A percentile compares a stretch with the other conserved stretches of the same genome.
These are phyloP conservation scores for Rhizophagus sp. DNA, from an alignment of 192 early-diverging fungal species.

Conservation along the genomic window DNA sequence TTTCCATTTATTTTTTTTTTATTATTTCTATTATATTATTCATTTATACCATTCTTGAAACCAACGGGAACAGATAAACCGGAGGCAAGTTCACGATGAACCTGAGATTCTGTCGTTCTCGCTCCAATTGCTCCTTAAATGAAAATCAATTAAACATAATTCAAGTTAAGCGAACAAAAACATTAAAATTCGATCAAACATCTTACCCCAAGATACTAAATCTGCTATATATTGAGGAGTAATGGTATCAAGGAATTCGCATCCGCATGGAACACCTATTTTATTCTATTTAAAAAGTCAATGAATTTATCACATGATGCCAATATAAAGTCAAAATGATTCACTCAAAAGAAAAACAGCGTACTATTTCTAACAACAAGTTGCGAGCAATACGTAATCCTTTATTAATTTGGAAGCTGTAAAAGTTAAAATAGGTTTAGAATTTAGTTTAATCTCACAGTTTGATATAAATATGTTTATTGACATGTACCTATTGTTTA, in stretches of 20 bases:
- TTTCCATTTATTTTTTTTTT: background rate
- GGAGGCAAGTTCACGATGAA: slow-evolving; percentile 81
- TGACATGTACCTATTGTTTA: slow-evolving; percentile 57
- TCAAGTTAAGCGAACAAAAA: background rate
- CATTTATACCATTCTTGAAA: slow-evolving; percentile 71
- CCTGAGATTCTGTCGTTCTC: slow-evolving; percentile 80
- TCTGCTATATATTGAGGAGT: slow-evolving; percentile 82
- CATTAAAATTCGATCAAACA: background rate
- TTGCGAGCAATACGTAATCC: slow-evolving; percentile 75
- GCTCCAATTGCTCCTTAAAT: slow-evolving; percentile 71
- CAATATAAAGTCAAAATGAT: background rate
- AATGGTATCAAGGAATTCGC: slow-evolving; percentile 81
- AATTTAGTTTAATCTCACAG: background rate
- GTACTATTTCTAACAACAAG: slow-evolving; percentile 67
- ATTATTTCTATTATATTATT: background rate
- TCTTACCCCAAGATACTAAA: slow-evolving; percentile 67
- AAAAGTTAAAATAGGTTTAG: background rate
- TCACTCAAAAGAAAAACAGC: background rate
- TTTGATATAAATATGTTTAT: background rate
- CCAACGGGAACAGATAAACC: slow-evolving; percentile 79
- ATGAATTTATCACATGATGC: background rate
- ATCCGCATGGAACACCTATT: slow-evolving; percentile 73
- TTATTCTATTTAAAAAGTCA: slow-evolving; percentile 49
- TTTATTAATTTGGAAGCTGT: slow-evolving; percentile 78
- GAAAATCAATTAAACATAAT: background rate